Evolutionary conservation across 305 asterid species (phyloP).

Genomic region (Fraxinus floribunda): DNA sequence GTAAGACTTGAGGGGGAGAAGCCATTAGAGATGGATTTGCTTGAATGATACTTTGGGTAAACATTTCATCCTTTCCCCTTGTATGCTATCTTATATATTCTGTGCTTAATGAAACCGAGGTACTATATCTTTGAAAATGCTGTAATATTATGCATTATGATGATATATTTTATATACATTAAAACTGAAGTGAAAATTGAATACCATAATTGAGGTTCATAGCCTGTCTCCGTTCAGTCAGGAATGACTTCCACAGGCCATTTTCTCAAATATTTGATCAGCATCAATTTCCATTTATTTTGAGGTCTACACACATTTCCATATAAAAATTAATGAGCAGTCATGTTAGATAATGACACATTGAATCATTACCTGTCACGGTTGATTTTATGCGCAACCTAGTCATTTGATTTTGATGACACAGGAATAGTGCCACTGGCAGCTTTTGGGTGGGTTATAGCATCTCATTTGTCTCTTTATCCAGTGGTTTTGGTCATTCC

Average conservation of each 20-base stretch:
- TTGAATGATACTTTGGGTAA: background rate
- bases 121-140: background rate
- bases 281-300: slow-evolving; percentile 18
- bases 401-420: slow-evolving; percentile 24
- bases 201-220: background rate
- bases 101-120: background rate
- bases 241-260: background rate
- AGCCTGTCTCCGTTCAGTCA: background rate
- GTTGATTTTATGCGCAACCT: slow-evolving; percentile 20
- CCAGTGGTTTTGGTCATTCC: slow-evolving; percentile 73
- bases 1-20: background rate
- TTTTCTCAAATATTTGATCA: slow-evolving; percentile 1
- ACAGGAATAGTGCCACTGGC: slow-evolving; percentile 81
- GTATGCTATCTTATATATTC: background rate
- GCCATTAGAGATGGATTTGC: background rate
- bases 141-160: background rate
- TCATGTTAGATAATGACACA: slow-evolving; percentile 19
- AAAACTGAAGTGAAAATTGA: slow-evolving; percentile 14
- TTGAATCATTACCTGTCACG: slow-evolving; percentile 1
- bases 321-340: background rate
- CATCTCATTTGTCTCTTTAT: slow-evolving; percentile 88
- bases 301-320: background rate
- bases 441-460: slow-evolving; percentile 92
- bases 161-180: background rate
- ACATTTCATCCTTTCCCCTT: background rate